phyloP scores from a whole-genome alignment of 2,329 filamentous ascomycete species.

The Fusarium praegraminearum region DNA sequence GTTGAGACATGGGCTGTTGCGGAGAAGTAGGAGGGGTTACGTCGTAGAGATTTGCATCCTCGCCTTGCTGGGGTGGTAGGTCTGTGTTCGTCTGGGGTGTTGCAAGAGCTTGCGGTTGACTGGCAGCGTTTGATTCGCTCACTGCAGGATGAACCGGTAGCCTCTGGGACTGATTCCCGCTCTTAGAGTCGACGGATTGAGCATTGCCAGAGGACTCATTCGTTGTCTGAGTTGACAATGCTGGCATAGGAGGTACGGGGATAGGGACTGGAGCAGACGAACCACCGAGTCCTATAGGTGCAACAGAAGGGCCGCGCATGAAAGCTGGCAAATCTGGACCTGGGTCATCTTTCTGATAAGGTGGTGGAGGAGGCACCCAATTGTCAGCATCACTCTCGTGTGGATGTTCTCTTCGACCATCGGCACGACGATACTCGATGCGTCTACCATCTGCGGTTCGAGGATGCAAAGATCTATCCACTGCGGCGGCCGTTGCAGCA shows the following conservation, averaged over 20 bases:
- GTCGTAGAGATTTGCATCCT: constrained; percentile 61
- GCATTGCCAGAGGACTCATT: neutral
- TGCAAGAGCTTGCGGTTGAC: constrained; percentile 44
- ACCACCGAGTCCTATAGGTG: constrained; percentile 50
- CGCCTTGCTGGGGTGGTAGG: constrained; percentile 46
- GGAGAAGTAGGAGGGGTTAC: constrained; percentile 62
- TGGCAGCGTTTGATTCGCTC: constrained; percentile 53
- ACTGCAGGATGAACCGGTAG: constrained; percentile 51
- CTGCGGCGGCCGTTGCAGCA: constrained; percentile 80
- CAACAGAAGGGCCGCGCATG: constrained; percentile 62
- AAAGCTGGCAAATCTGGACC: constrained; percentile 66
- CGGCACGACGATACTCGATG: constrained; percentile 74
- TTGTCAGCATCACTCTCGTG: constrained; percentile 91
- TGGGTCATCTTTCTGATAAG: constrained; percentile 76
- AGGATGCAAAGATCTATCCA: constrained; percentile 75
- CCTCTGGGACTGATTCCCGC: constrained; percentile 29
- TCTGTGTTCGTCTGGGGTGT: constrained; percentile 50
- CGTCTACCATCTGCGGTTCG: constrained; percentile 64
- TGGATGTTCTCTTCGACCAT: constrained; percentile 77
- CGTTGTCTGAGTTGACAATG: constrained; percentile 15
- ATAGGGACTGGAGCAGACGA: constrained; percentile 44
- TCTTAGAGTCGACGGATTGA: constrained; percentile 10
- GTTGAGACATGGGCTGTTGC: constrained; percentile 16
- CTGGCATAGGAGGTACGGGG: constrained; percentile 15
- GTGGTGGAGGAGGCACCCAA: constrained; percentile 87